Percentiles rank a stretch among this genome's conserved stretches.
phyloP scores from a whole-genome alignment of 139 green algal genomes.

The Pycnococcus provasolii region DNA sequence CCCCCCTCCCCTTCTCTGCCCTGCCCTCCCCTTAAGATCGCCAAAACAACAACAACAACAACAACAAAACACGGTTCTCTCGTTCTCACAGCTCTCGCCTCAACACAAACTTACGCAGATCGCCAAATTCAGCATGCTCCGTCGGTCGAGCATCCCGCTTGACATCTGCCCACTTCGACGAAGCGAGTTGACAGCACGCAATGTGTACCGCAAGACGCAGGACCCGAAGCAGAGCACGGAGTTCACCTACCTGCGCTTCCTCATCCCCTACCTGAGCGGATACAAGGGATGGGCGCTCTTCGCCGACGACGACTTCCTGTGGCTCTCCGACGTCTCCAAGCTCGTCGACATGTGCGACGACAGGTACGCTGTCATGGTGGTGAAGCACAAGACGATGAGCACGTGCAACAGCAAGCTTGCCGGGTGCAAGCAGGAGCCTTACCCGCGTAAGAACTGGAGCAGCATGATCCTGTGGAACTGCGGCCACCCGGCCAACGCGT shows the following conservation, averaged over 20 bases:
- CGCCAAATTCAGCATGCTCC: constrained; percentile 27
- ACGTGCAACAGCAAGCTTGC: constrained; percentile 24
- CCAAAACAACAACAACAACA: too few relatives aligned
- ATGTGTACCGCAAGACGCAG: constrained; percentile 24
- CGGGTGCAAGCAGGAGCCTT: constrained; percentile 12
- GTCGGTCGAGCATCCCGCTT: constrained; percentile 24
- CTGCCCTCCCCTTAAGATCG: too few relatives aligned
- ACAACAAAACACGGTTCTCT: too few relatives aligned
- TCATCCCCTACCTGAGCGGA: constrained; percentile 32
- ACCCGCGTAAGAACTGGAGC: constrained; percentile 38
- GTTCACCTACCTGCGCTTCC: constrained; percentile 36
- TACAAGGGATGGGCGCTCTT: constrained; percentile 40
- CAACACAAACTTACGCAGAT: constrained; percentile 6
- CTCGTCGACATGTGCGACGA: constrained; percentile 31
- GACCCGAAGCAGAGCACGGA: constrained; percentile 34
- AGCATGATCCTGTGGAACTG: constrained; percentile 38
- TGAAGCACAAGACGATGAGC: constrained; percentile 27
- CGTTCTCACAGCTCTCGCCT: too few relatives aligned
- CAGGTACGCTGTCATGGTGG: constrained; percentile 31
- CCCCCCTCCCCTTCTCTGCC: too few relatives aligned
- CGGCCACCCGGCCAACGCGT: constrained; percentile 26
- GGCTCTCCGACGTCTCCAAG: constrained; percentile 23
- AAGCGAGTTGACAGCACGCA: constrained; percentile 15
- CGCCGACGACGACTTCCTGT: constrained; percentile 36
- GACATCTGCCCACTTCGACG: constrained; percentile 30